Base-by-base conservation (phyloP, 2,329 filamentous ascomycete genomes). In the Allantophomopsis lycopodina region DNA sequence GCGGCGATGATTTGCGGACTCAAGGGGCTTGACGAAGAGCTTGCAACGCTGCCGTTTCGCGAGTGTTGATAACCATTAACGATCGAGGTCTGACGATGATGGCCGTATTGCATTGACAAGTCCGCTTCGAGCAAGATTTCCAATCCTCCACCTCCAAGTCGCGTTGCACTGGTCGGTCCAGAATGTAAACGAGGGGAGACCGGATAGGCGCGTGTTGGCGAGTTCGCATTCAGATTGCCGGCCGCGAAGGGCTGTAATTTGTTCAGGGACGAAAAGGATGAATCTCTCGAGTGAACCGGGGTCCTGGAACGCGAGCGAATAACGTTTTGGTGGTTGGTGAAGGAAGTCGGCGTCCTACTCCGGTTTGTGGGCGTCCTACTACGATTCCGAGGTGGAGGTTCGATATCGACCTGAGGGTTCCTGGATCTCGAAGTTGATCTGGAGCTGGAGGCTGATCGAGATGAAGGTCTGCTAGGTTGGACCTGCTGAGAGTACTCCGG, bases 11-110 rank as follows among this genome's bases (percentile, higher is more conserved):
- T 79, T 59, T 93, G 83, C 40, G 87, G 85, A 59, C 85, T 94
- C 52, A 95, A 68, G 42, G 89, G 89, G 58, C 83, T 94, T 20
- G 81, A 80, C 30, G 81, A 75, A 41, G 83, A 76, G 56, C 84
- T 87, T 47, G 79, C 76, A 54, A 82, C 76, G 63, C 88, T 95
- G 51, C 87, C 83, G 71, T 93, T 94, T 61, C 89, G 71, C 51
- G 73, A 82, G 61, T 98, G 91, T 59, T 94, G 88, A 49, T 94
- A 79, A 53, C 91, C 89, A 75, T 96, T 85, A 42, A 96, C 88
- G 51, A 96, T 95, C 37, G 89, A 96, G 1, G 89, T 94, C 64
- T 98, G 87, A 40, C 91, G 80, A 62, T 96, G 87, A 59, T 98
- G 88, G 43, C 84, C 85, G 67, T 96, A 78, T 34, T 61, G 49